These are phyloP conservation scores for Mycena vitilis DNA, from an alignment of 768 basidiomycete genomes.

Conservation along the genomic window DNA sequence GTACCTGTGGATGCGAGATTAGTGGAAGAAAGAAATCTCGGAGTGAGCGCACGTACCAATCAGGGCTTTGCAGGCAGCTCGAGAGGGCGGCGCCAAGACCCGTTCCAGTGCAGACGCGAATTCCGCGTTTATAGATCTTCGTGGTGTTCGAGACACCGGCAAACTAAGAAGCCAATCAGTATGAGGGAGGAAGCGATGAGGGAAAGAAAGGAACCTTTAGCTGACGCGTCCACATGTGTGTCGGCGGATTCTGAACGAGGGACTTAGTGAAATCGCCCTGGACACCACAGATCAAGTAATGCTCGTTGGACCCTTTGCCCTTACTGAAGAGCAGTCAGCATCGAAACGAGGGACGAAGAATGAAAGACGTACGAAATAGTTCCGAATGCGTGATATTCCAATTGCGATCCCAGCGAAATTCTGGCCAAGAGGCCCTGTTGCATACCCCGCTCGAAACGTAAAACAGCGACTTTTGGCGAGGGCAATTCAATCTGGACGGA, in stretches of 20 bases:
- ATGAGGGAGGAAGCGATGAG: too few species aligned
- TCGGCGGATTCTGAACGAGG: too few species aligned
- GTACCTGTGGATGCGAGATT: conserved; percentile 19
- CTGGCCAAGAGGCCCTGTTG: conserved; percentile 19
- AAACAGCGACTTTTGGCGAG: too few species aligned
- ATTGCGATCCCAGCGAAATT: conserved; percentile 1
- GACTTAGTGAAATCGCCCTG: too few species aligned
- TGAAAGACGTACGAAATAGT: conserved; percentile 74
- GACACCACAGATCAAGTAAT: conserved; percentile 56
- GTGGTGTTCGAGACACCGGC: too few species aligned
- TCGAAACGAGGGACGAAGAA: conserved; percentile 9
- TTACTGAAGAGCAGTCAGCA: conserved; percentile 56
- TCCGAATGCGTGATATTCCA: neutral
- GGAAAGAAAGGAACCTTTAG: too few species aligned
- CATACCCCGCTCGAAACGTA: conserved; percentile 50
- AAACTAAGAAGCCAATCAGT: too few species aligned
- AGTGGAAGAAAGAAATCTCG: too few species aligned
- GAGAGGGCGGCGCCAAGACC: conserved; percentile 51
- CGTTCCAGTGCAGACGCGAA: too few species aligned
- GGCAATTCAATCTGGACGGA: conserved; percentile 77
- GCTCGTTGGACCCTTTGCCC: conserved; percentile 76
- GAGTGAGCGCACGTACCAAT: conserved; percentile 48
- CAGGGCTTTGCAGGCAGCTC: conserved; percentile 74
- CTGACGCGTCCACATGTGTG: too few species aligned
- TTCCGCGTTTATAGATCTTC: too few species aligned